Evolutionary conservation across 2,329 filamentous ascomycete species (phyloP).

Genomic region (Cercospora canescens): DNA sequence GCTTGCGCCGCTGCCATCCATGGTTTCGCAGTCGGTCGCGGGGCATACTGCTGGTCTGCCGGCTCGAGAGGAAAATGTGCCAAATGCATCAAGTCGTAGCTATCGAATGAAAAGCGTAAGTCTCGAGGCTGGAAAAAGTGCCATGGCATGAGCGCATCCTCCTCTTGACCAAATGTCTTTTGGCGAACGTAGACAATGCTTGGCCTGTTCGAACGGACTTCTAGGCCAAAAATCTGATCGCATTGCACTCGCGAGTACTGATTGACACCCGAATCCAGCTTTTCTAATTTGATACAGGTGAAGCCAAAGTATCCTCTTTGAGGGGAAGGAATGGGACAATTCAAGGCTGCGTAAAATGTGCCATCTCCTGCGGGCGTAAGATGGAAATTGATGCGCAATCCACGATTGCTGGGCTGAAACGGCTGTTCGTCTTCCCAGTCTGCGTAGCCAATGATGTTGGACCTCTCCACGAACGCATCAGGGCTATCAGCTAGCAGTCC

Average conservation of each 20-base stretch:
- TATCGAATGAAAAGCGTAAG: neutral
- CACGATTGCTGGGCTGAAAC: slow-evolving; percentile 20
- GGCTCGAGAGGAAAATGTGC: neutral
- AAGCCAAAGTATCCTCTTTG: slow-evolving; percentile 31
- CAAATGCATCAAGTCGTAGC: slow-evolving; percentile 9
- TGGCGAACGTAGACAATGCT: slow-evolving; percentile 36
- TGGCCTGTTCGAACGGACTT: slow-evolving; percentile 19
- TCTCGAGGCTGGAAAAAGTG: slow-evolving; percentile 17
- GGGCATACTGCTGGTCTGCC: slow-evolving; percentile 3
- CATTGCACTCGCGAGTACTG: slow-evolving; percentile 31
- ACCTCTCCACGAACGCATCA: slow-evolving; percentile 29
- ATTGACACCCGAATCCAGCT: slow-evolving; percentile 20
- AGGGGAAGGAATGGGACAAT: slow-evolving; percentile 36
- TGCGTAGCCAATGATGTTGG: slow-evolving; percentile 38
- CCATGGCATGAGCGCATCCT: slow-evolving; percentile 13
- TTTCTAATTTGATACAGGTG: slow-evolving; percentile 35
- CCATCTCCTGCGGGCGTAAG: slow-evolving; percentile 13
- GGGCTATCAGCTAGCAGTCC: slow-evolving; percentile 25
- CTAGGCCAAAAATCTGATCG: slow-evolving; percentile 12
- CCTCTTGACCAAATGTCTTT: neutral
- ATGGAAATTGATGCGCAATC: slow-evolving; percentile 20
- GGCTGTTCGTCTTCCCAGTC: slow-evolving; percentile 34
- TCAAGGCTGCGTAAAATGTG: slow-evolving; percentile 34
- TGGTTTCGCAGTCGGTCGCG: slow-evolving; percentile 1
- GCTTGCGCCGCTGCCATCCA: slow-evolving; percentile 12